Percentiles rank a stretch among this genome's conserved stretches.
These are phyloP conservation scores for Heimioporus sp. DNA, from an alignment of 768 basidiomycete species.

Conservation along the genomic window DNA sequence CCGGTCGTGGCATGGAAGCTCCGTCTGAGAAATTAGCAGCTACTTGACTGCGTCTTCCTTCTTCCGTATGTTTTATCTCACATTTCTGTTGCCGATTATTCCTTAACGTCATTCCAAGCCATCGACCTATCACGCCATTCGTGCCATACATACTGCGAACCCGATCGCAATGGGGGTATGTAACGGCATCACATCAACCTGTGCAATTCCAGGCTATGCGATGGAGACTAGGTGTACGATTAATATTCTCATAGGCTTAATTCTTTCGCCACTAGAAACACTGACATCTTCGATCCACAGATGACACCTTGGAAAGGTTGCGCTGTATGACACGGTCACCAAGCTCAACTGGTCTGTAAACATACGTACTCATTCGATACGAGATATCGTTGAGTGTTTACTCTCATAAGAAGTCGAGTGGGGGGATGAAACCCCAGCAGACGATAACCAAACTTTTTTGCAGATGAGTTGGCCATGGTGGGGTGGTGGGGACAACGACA, in stretches of 20 bases:
- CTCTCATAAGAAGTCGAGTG: constrained; percentile 55
- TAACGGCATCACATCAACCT: constrained; percentile 72
- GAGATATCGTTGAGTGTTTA: constrained; percentile 66
- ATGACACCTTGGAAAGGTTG: constrained; percentile 86
- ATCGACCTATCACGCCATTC: constrained; percentile 72
- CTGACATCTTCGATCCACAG: constrained; percentile 22
- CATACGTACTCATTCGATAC: constrained; percentile 67
- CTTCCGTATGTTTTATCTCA: constrained; percentile 54
- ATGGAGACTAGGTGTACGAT: constrained; percentile 59
- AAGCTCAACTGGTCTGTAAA: constrained; percentile 79
- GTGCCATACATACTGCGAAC: constrained; percentile 92
- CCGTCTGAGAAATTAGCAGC: constrained; percentile 74
- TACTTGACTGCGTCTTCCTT: constrained; percentile 78
- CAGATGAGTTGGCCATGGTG: constrained; percentile 25
- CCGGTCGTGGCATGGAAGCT: constrained; percentile 88
- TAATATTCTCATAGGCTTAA: not conserved
- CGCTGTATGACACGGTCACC: constrained; percentile 83
- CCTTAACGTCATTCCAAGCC: constrained; percentile 42
- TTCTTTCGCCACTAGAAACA: too few relatives aligned
- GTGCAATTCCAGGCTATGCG: constrained; percentile 84
- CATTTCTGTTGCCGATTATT: too few relatives aligned
- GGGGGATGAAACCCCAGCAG: constrained; percentile 30
- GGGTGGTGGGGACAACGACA: constrained; percentile 32
- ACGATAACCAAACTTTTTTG: constrained; percentile 2
- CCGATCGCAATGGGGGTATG: constrained; percentile 88